Evolutionary conservation across 2,329 filamentous ascomycete genomes (phyloP), one percentile per base, ranked within the genome.

Genomic region (Cordyceps tenuipes): DNA sequence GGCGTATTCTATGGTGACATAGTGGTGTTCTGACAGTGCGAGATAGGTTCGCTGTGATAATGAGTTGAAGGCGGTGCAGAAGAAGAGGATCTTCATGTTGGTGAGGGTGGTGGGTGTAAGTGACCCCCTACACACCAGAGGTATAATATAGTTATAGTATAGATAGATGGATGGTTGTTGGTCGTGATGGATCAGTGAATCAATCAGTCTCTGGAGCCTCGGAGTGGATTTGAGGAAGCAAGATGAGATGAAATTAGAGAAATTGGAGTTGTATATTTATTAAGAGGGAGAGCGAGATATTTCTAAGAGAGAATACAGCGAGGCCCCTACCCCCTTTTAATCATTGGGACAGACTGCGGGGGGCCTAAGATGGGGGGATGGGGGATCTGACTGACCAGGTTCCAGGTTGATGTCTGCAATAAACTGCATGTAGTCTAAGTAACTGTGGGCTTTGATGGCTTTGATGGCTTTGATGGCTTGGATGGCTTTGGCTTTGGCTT

Each of bases 51-150:
- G 68, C 63, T 76, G 75, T 6, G 75, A 76, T 6, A 76, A 67
- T 10, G 74, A 76, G 60, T 76, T 76, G 66, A 76, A 73, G n/a
- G 74, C 74, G 5, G 74, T 76, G 63, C 74, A 76, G n/a, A 76
- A 67, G 61, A 76, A 75, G 57, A 76, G 72, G 47, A 76, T 74
- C 65, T 70, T 71, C 71, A 75, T 73, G 23, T 57, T 62, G 60
- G 21, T 29, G 3, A n/a, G n/a, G 29, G 17, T 10, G 48, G 5
- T 36, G 48, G 15, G 47, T 59, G 5, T 47, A 46, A 51, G 19
- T 39, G 41, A 53, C 44, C 48, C 49, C 48, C 15, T 41, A 12
- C 36, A 17, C 15, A 34, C 23, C 3, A 4, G 23, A 31, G 36
- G 29, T 29, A 29, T 29, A 23, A 23, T 23, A 23, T 23, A 23